Evolutionary conservation across 2,329 filamentous ascomycete genomes (phyloP), one percentile per base, ranked within the genome.

Genomic region (Colletotrichum neosansevieriae): DNA sequence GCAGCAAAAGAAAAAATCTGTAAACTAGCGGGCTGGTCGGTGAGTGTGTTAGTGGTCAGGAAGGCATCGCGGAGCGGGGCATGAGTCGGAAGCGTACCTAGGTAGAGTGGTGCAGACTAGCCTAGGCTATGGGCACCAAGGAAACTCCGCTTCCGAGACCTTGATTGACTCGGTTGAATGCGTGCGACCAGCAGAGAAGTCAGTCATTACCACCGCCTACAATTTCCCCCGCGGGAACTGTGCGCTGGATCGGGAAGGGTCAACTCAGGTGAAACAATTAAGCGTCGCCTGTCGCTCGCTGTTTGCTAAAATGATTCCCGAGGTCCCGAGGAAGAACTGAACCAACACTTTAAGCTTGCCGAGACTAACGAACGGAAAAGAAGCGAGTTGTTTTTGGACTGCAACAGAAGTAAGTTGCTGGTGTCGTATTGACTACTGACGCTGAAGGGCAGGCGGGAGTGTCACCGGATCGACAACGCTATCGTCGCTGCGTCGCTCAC

Each of bases 291-390:
- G 58, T 42, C 40, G 51, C 58, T 32, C 29, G 40, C 36, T 40
- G 29, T 36, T 6, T 12, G 24, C 13, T 24, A 34, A 19, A 40
- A 53, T 17, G 49, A 29, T 24, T 42, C n/a, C 5, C n/a, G 44
- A 49, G 13, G 21, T 24, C 21, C 21, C 21, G 21, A 38, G 19
- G 15, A 50, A 32, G 17, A 32, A 13, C 36, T 61, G 4, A 34
- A 44, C 45, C 45, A 60, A 51, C 58, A 40, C 38, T n/a, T 54
- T 38, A 34, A 53, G 58, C 49, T 49, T 58, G 53, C 65, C 60
- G 65, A 64, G 60, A 58, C 51, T 67, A 60, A 60, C 60, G 60
- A 58, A 40, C 53, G 32, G 36, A 64, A 47, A 49, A 66, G 40
- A 64, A 40, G 49, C 38, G 32, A 40, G n/a, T 36, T 21, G 21